phyloP scores from a whole-genome alignment of 2,329 filamentous ascomycete genomes.

The Cladosporium velox region DNA sequence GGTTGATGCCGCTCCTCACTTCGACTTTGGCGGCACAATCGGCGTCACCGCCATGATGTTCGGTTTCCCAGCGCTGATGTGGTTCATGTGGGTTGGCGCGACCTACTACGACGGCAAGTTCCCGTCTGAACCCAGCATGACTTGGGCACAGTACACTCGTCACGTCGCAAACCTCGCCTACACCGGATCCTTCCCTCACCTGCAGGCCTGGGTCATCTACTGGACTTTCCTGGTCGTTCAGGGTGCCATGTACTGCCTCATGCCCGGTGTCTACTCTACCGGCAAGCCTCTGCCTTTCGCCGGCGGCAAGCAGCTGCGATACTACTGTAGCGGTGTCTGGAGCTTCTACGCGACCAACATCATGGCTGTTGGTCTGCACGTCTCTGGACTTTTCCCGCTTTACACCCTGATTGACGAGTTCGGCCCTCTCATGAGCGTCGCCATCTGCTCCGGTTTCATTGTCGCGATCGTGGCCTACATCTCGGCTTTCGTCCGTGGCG shows the following conservation, averaged over 20 bases:
- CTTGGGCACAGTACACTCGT: constrained; percentile 67
- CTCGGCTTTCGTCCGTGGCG: constrained; percentile 77
- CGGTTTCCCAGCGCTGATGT: constrained; percentile 92
- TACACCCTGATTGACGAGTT: constrained; percentile 96
- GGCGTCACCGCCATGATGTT: constrained; percentile 86
- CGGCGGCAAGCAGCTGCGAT: constrained; percentile 81
- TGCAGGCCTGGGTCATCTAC: constrained; percentile 88
- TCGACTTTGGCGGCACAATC: constrained; percentile 85
- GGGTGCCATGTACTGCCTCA: constrained; percentile 75
- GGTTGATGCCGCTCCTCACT: constrained; percentile 52
- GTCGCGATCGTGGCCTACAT: constrained; percentile 83
- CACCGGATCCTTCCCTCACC: constrained; percentile 78
- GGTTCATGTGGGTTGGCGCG: constrained; percentile 98
- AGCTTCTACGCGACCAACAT: constrained; percentile 86
- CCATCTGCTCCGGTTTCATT: constrained; percentile 85
- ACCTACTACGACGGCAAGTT: constrained; percentile 87
- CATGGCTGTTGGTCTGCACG: constrained; percentile 71
- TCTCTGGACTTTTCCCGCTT: constrained; percentile 80
- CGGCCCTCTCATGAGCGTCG: constrained; percentile 86
- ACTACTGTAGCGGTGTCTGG: constrained; percentile 89
- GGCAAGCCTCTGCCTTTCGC: constrained; percentile 85
- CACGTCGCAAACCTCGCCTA: constrained; percentile 75
- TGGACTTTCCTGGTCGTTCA: constrained; percentile 91
- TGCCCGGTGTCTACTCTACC: constrained; percentile 84
- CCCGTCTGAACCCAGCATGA: constrained; percentile 56